Conservation (phyloP, 495 filamentous ascomycete species). For the Lasiosphaeria hispida region DNA sequence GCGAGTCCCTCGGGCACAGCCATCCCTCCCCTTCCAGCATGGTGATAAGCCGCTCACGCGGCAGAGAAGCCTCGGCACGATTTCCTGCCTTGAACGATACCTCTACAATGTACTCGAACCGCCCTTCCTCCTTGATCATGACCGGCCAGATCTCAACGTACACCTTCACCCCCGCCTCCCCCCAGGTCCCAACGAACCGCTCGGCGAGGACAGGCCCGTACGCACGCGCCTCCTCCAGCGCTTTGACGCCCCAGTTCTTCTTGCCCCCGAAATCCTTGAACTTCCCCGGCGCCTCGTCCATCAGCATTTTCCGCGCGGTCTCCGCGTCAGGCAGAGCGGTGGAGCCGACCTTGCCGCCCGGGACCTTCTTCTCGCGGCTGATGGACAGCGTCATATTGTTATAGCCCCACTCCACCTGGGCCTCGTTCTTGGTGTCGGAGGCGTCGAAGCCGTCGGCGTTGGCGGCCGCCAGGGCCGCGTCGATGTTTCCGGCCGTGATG, state of each 20-base stretch:
- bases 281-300: constrained; percentile 28
- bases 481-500: constrained; percentile 14
- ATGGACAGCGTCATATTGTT: constrained; percentile 32
- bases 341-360: constrained; percentile 14
- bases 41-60: not conserved
- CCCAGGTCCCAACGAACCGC: constrained; percentile 25
- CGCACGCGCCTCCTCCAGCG: constrained; percentile 15
- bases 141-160: constrained; percentile 32
- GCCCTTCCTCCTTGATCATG: constrained; percentile 3
- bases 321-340: constrained; percentile 23
- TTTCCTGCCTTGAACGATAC: constrained; percentile 28
- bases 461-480: constrained; percentile 25
- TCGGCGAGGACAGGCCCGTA: constrained; percentile 28
- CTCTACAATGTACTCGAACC: constrained; percentile 27
- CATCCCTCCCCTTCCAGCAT: constrained; percentile 21
- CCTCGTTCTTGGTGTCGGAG: constrained; percentile 25
- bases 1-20: constrained; percentile 19
- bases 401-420: constrained; percentile 34
- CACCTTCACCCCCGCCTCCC: constrained; percentile 19
- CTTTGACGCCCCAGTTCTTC: constrained; percentile 20
- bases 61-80: not conserved
- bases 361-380: constrained; percentile 23
- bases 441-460: constrained; percentile 26
- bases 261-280: constrained; percentile 24
- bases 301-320: constrained; percentile 21